Evolutionary conservation across 352 stramenopile species (phyloP).

Genomic region (Hyaloperonospora arabidopsidis): DNA sequence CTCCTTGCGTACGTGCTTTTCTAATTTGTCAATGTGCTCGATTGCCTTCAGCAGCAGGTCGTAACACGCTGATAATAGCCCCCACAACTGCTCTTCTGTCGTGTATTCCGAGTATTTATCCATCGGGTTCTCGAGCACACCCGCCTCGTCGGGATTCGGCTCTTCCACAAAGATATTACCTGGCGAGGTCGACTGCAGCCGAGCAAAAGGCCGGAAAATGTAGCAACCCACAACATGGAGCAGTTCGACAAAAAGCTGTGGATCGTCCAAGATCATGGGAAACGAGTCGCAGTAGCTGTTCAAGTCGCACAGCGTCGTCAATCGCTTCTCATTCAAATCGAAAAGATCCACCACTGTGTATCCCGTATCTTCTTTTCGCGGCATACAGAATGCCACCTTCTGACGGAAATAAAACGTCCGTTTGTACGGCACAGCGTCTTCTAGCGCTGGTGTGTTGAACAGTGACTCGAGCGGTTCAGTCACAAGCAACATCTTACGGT

Average conservation of each 20-base stretch:
- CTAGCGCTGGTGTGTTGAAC: conserved; percentile 70
- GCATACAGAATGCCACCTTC: conserved; percentile 77
- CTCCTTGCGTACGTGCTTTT: conserved; percentile 81
- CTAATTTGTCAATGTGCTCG: conserved; percentile 84
- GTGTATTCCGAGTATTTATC: conserved; percentile 84
- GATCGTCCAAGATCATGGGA: conserved; percentile 72
- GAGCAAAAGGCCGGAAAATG: conserved; percentile 73
- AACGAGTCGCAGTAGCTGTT: conserved; percentile 84
- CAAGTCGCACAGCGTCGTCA: conserved; percentile 76
- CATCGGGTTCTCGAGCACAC: conserved; percentile 58
- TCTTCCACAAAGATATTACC: conserved; percentile 83
- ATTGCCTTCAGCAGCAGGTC: conserved; percentile 79
- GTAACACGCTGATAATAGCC: conserved; percentile 70
- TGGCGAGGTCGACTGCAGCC: conserved; percentile 40
- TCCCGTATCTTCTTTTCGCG: conserved; percentile 40
- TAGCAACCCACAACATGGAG: conserved; percentile 73
- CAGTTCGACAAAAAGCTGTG: conserved; percentile 74
- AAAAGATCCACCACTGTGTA: conserved; percentile 58
- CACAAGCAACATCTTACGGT: conserved; percentile 63
- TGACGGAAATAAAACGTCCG: conserved; percentile 80
- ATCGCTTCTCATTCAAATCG: conserved; percentile 74
- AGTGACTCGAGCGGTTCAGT: conserved; percentile 51
- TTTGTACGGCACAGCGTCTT: conserved; percentile 77
- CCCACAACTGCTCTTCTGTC: conserved; percentile 75
- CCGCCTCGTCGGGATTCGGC: conserved; percentile 47